These are phyloP conservation scores for Penicillium longicatenatum DNA, from an alignment of 495 filamentous ascomycete species.

Conservation along the genomic window DNA sequence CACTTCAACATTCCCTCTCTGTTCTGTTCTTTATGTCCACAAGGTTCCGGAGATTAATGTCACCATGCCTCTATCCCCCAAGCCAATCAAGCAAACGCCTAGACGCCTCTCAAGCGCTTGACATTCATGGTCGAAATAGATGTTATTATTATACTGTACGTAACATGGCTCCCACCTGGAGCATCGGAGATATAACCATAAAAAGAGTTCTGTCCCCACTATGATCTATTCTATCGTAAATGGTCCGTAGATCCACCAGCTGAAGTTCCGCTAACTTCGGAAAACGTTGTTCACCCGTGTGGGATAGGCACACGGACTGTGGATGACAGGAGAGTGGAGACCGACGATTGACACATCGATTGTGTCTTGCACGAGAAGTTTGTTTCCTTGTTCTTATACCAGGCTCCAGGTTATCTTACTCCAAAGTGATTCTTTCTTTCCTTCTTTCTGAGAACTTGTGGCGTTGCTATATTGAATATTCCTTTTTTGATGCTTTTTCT, in stretches of 20 bases:
- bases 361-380: conserved; percentile 8
- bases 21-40: neutral
- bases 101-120: too few relatives aligned
- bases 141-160: neutral
- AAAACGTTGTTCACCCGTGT: neutral
- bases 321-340: conserved; percentile 3
- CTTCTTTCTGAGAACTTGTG: neutral
- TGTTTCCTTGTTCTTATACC: neutral
- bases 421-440: neutral
- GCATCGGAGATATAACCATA: neutral
- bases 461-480: neutral
- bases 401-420: neutral
- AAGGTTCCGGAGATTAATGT: neutral
- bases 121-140: neutral
- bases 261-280: neutral
- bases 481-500: neutral
- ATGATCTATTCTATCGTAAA: neutral
- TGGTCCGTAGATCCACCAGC: neutral
- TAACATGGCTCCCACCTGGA: neutral
- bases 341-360: conserved; percentile 7
- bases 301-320: neutral
- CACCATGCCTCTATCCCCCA: neutral
- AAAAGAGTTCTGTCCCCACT: neutral
- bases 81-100: too few relatives aligned
- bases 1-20: neutral